Evolutionary conservation across 2,329 filamentous ascomycete species (phyloP).

Genomic region (Aspergillus brunneoviolaceus): DNA sequence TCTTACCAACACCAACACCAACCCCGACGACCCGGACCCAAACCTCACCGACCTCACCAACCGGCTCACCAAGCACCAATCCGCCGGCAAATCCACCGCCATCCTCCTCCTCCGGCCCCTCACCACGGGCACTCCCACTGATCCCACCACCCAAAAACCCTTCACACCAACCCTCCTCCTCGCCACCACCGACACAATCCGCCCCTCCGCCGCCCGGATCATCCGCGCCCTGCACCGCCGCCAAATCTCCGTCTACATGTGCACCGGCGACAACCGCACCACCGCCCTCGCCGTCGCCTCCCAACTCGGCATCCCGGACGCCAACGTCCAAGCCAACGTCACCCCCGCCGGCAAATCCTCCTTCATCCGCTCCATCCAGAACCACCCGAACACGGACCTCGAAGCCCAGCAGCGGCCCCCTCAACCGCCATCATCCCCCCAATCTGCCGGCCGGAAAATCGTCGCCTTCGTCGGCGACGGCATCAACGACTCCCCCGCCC

Average conservation of each 20-base stretch:
- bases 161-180: constrained; percentile 63
- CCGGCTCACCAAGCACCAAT: constrained; percentile 40
- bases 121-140: not conserved
- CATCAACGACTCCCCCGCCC: constrained; percentile 80
- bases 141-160: not conserved
- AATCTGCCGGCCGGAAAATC: constrained; percentile 47
- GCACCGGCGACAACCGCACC: constrained; percentile 85
- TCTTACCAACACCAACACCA: constrained; percentile 27
- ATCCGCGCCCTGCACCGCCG: constrained; percentile 63
- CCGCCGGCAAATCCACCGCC: constrained; percentile 45
- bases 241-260: constrained; percentile 81
- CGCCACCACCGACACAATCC: constrained; percentile 77
- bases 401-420: constrained; percentile 3
- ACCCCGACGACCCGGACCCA: constrained; percentile 16
- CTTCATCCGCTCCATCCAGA: constrained; percentile 42
- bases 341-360: constrained; percentile 74
- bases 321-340: constrained; percentile 82
- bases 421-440: not conserved
- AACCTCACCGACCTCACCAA: constrained; percentile 33
- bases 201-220: constrained; percentile 67
- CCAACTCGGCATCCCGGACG: constrained; percentile 68
- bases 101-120: constrained; percentile 39
- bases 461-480: constrained; percentile 86
- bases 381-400: constrained; percentile 6
- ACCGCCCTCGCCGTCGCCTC: constrained; percentile 78